A percentile compares a stretch with the other conserved stretches of the same genome.
Conservation (phyloP, 202 grass and related monocot genomes). For the Hordeum pubiflorum region DNA sequence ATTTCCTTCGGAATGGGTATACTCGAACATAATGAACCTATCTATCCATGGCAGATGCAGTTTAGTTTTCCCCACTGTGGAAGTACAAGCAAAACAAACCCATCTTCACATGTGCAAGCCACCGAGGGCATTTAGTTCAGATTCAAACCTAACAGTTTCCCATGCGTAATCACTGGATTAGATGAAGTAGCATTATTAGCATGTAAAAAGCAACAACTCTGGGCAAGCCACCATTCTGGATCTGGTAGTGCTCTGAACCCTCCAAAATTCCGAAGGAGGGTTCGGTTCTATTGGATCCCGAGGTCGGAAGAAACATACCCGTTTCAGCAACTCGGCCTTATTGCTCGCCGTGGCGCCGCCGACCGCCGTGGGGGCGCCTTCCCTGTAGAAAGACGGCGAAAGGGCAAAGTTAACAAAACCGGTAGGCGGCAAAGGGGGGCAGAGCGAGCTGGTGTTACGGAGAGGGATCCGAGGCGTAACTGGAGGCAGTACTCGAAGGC, state of each 20-base stretch:
- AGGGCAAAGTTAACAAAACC: constrained; percentile 7
- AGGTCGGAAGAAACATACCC: neutral
- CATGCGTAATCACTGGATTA: neutral
- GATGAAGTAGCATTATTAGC: neutral
- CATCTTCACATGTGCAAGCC: neutral
- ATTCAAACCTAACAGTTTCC: neutral
- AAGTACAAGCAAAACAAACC: neutral
- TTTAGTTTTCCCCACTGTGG: neutral
- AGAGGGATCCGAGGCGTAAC: constrained; percentile 18
- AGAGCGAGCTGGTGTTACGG: neutral
- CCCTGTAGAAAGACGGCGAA: constrained; percentile 19
- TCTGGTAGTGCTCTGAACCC: neutral
- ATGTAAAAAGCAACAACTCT: neutral
- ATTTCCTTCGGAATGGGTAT: neutral
- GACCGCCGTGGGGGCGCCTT: constrained; percentile 7
- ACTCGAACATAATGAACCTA: neutral
- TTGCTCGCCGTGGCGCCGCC: neutral
- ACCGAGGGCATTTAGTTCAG: neutral
- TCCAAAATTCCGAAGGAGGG: neutral
- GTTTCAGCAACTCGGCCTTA: constrained; percentile 29
- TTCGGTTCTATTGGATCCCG: neutral
- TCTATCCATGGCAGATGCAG: neutral
- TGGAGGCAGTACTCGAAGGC: constrained; percentile 36
- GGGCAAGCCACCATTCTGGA: neutral
- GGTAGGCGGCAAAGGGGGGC: neutral